Evolutionary conservation across 805 yeast genomes (phyloP).

Genomic region (Lipomyces chichibuensis): DNA sequence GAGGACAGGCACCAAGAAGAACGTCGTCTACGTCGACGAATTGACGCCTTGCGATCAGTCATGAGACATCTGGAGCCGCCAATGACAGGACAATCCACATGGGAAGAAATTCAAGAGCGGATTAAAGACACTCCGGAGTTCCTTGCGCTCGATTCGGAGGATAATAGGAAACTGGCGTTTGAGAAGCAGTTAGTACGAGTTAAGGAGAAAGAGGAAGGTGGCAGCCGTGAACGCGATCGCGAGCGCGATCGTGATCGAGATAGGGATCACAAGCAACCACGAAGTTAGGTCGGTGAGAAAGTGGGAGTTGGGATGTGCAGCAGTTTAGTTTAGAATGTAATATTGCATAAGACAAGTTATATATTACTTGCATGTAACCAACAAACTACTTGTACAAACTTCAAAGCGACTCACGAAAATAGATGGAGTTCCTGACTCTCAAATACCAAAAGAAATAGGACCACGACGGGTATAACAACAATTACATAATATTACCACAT

Average conservation of each 20-base stretch:
- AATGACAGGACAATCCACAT: conserved; percentile 42
- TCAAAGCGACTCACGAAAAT: not conserved
- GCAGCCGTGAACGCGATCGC: conserved; percentile 25
- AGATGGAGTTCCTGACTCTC: not conserved
- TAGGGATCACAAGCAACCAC: conserved; percentile 9
- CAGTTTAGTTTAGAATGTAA: not conserved
- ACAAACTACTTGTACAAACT: not conserved
- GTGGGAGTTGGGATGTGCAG: not conserved
- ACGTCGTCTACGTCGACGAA: conserved; percentile 40
- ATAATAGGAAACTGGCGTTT: conserved; percentile 42
- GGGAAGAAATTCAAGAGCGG: conserved; percentile 46
- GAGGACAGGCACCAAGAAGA: conserved; percentile 40
- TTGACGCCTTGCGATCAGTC: conserved; percentile 42
- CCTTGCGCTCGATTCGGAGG: conserved; percentile 45
- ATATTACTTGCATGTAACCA: not conserved
- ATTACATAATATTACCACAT: not conserved
- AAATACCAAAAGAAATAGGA: not conserved
- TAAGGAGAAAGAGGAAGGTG: conserved; percentile 34
- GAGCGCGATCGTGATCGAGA: conserved; percentile 22
- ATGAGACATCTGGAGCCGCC: conserved; percentile 43
- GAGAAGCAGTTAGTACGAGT: conserved; percentile 44
- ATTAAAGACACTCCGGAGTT: conserved; percentile 45
- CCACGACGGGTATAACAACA: not conserved
- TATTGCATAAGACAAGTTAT: not conserved
- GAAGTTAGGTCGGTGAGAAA: not conserved